Conservation (phyloP, 352 stramenopile genomes). For the Hyaloperonospora arabidopsidis region DNA sequence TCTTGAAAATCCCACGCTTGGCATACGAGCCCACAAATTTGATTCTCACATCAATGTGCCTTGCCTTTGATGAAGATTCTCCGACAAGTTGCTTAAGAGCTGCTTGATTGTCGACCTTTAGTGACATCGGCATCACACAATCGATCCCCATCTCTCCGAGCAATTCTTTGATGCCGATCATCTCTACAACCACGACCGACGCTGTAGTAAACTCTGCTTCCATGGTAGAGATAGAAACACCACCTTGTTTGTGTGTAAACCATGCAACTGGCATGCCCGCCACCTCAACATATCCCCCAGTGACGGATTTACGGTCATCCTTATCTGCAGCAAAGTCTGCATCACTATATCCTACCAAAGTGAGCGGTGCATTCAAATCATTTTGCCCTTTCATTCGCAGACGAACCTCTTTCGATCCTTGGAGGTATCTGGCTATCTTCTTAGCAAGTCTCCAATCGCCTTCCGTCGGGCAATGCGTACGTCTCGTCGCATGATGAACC, state of each 20-base stretch:
- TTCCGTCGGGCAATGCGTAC: neutral
- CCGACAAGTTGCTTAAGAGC: neutral
- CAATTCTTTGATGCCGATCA: neutral
- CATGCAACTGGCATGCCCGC: neutral
- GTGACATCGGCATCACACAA: neutral
- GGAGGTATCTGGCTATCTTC: neutral
- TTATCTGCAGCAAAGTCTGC: slow-evolving; percentile 1
- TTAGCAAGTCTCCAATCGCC: neutral
- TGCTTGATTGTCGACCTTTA: neutral
- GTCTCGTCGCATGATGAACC: neutral
- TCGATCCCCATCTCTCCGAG: neutral
- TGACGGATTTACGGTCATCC: neutral
- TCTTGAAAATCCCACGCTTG: neutral
- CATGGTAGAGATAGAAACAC: neutral
- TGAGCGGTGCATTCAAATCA: neutral
- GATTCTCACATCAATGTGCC: neutral
- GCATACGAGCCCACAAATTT: neutral
- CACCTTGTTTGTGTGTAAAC: neutral
- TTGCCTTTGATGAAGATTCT: neutral
- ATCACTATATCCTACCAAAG: neutral
- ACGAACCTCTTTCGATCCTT: neutral
- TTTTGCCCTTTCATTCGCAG: neutral
- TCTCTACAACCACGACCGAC: neutral
- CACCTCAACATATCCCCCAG: neutral
- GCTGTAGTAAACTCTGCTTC: neutral